Evolutionary conservation across 2,329 filamentous ascomycete genomes (phyloP), one percentile per base, ranked within the genome.

Genomic region (Cladosporium austrohemisphaericum): DNA sequence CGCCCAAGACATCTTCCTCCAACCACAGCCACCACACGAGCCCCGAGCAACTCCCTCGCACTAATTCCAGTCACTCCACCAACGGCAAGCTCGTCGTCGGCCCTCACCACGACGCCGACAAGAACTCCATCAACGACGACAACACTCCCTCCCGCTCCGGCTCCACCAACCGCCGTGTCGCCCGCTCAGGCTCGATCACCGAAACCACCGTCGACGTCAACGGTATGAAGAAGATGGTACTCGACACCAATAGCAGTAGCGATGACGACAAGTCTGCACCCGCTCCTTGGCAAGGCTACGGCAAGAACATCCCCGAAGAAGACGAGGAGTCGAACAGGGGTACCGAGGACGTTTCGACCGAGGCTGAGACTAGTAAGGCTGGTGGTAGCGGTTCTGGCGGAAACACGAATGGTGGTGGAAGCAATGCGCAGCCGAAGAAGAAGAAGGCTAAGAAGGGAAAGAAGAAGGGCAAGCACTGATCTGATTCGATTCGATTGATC

Each of bases 201-300:
- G 86, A 91, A 67, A 87, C 86, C 53, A 73, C 87, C n/a, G 72
- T 90, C 49, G 84, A 91, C 60, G 75, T 84, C 2, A 81, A 84
- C 49, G 87, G 87, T 2, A 77, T 90, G 45, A 80, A 81, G 55
- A 92, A 92, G 68, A 80, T 89, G 36, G 80, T 92, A 1, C 73
- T 92, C 20, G 84, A 88, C 61, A 83, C 83, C 3, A 85, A 76
- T 20, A 82, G 77, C 57, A 75, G 76, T 35, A 72, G 71, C 3
- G 70, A 71, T 10, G 59, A 60, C 14, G 61, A 61, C 32, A 50
- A 50, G 47, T 16, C 47, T 13, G 14, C 47, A 3, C 28, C 36
- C 20, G 16, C 18, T 13, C 46, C 46, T 10, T 47, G 44, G 44
- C 33, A 47, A 20, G 23, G 33, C 2, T 47, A 47, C 33, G 33